phyloP scores from a whole-genome alignment of 257 asterid genomes.

The Fraxinus quadrangulata region DNA sequence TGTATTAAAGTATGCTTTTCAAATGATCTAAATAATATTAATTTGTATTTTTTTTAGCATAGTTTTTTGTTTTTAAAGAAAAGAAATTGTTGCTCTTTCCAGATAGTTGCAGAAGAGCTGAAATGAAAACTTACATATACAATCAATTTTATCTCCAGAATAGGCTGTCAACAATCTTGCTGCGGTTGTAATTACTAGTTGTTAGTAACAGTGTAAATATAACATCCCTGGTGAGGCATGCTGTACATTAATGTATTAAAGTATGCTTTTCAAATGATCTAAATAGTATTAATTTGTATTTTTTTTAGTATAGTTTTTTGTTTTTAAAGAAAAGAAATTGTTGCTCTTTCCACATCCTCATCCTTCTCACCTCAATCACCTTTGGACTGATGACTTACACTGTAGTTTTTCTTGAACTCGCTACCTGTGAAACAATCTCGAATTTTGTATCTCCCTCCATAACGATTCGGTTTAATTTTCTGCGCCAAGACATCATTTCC shows the following conservation, averaged over 20 bases:
- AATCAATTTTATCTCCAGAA: no score
- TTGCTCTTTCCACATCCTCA: neutral
- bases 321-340: neutral
- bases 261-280: neutral
- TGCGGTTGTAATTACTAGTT: no score
- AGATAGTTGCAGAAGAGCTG: no score
- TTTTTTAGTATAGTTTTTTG: neutral
- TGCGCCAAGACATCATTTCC: neutral
- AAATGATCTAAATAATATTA: neutral
- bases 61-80: neutral
- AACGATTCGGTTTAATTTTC: neutral
- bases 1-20: neutral
- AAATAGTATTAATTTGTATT: neutral
- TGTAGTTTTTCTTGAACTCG: neutral
- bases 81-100: no score
- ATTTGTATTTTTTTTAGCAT: neutral
- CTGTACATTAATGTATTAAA: neutral
- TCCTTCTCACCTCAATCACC: neutral
- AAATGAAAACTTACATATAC: no score
- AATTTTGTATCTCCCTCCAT: neutral
- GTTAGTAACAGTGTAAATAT: no score
- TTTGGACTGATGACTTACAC: neutral
- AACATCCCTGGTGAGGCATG: neutral
- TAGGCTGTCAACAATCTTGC: no score
- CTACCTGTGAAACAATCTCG: neutral